Evolutionary conservation across 805 yeast species (phyloP), one percentile per base, ranked within the genome.

Genomic region (Yarrowia hollandica): DNA sequence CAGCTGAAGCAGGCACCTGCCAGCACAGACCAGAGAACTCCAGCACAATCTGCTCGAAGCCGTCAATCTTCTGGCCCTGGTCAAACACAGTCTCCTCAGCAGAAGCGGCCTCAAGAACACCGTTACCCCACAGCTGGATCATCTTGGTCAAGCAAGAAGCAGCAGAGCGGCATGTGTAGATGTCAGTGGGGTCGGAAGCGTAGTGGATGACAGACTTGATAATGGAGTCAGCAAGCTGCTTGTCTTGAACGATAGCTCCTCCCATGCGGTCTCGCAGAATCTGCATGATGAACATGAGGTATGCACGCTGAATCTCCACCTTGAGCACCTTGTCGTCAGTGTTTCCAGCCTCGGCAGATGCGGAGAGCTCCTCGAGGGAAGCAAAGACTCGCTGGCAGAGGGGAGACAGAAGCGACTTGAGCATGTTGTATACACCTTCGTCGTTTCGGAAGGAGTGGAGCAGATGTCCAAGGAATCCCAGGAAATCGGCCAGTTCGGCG

Each of bases 401-500:
- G n/a, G 97, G 96, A 0, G 87, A 75, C 60, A 90, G 70, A 61
- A 94, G 74, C 60, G 84, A 84, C 66, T 86, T 83, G 63, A 92
- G 76, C 72, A 92, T 75, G 65, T 83, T 83, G 71, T 88, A 90
- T 58, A 90, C 82, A 41, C 77, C 79, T 39, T 81, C 83, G 64
- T 88, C 85, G 44, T 77, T 77, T 67, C 82, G 81, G 72, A 85
- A 90, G 64, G 78, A 81, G 70, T 92, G 97, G 56, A 87, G 81
- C 62, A 94, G 81, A 72, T 94, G 98, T 5, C 96, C 91, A 62
- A 94, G 74, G 70, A 94, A 92, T 35, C 92, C 81, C 59, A 90
- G 74, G 68, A 94, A 90, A 67, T 90, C 96, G 34, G 80, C 79
- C 69, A 92, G 74, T 69, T 91, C 97, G 57, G 77, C 74, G 11